These are phyloP conservation scores for Lithocarpus polystachyus DNA, from an alignment of 306 rosid genomes.

Conservation along the genomic window DNA sequence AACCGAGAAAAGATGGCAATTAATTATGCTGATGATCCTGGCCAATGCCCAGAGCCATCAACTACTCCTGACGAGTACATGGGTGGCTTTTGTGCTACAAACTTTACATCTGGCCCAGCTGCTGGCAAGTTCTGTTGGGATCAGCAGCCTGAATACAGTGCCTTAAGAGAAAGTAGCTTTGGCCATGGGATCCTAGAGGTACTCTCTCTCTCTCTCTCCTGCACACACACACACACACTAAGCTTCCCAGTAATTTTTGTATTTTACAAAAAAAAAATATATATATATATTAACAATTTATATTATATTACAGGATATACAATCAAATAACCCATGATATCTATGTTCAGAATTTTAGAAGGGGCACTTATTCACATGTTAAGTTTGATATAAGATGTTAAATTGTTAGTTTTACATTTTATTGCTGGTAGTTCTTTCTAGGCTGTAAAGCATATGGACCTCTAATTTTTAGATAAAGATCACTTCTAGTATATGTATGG, in stretches of 20 bases:
- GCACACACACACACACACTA: not conserved
- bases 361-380: not conserved
- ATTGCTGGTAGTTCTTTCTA: not conserved
- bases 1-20: conserved; percentile 83
- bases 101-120: conserved; percentile 61
- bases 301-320: not conserved
- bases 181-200: conserved; percentile 85
- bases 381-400: not conserved
- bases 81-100: conserved; percentile 63
- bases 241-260: too few species aligned
- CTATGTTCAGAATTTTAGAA: not conserved
- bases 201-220: conserved; percentile 6
- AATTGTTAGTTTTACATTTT: not conserved
- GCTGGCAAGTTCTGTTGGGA: conserved; percentile 75
- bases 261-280: not conserved
- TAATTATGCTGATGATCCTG: conserved; percentile 55
- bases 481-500: not conserved
- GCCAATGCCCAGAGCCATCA: conserved; percentile 59
- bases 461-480: not conserved
- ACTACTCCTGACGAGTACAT: conserved; percentile 40
- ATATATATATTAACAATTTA: not conserved
- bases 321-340: not conserved
- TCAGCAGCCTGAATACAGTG: conserved; percentile 67
- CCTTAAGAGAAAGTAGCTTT: conserved; percentile 73
- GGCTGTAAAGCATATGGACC: not conserved